Evolutionary conservation across 1,139 yeast genomes (phyloP).

Genomic region (Hyphopichia burtonii): DNA sequence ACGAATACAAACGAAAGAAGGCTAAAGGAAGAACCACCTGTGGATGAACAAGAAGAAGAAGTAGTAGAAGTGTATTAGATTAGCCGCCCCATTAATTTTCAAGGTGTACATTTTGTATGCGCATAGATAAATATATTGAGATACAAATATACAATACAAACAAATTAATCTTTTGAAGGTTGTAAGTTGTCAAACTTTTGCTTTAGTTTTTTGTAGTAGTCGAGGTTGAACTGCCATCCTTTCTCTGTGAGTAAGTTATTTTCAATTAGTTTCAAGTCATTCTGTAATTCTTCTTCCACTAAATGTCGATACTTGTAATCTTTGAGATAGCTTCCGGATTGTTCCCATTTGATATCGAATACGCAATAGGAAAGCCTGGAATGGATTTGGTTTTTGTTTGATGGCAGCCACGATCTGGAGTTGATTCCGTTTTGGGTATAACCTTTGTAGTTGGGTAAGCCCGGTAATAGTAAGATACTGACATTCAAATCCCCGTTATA

Average conservation of each 20-base stretch:
- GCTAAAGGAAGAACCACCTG: no score
- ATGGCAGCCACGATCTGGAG: slow-evolving; percentile 66
- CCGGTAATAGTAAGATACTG: slow-evolving; percentile 69
- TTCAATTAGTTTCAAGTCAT: background rate
- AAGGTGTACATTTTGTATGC: no score
- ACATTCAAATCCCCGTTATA: slow-evolving; percentile 59
- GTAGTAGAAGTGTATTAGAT: no score
- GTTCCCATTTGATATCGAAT: slow-evolving; percentile 53
- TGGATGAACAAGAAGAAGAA: no score
- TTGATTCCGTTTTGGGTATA: slow-evolving; percentile 64
- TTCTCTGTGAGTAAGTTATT: slow-evolving; percentile 3
- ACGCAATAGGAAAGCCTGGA: slow-evolving; percentile 69
- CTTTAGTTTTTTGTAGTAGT: slow-evolving; percentile 26
- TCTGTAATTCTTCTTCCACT: background rate
- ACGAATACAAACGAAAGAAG: no score
- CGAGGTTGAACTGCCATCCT: slow-evolving; percentile 36
- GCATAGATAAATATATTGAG: no score
- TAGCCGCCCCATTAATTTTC: no score
- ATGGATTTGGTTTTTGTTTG: slow-evolving; percentile 40
- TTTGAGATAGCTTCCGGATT: slow-evolving; percentile 32
- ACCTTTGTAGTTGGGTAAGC: slow-evolving; percentile 61
- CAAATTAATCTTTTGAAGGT: background rate
- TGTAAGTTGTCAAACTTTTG: slow-evolving; percentile 14
- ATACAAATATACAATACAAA: no score
- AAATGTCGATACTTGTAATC: slow-evolving; percentile 7